Evolutionary conservation across 805 yeast species (phyloP), one percentile per base, ranked within the genome.

Genomic region (Ogataea saltuana): DNA sequence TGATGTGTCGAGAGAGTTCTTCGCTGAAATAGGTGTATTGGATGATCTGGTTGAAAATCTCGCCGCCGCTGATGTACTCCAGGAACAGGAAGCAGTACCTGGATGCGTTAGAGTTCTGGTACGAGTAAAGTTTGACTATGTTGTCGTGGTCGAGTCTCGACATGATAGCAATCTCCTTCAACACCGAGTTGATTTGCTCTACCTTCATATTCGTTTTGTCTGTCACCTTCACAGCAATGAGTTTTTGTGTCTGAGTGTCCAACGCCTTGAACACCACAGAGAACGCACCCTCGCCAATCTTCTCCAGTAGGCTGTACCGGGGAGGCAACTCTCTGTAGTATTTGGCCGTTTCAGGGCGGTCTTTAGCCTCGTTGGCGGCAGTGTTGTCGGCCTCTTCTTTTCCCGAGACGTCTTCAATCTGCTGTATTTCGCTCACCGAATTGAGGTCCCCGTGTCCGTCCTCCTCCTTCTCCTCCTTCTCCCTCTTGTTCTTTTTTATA

Each of bases 231-330:
- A 88, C 77, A 10, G 96, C 96, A 12, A 87, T 82, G 6, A 54
- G 45, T 27, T 66, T 63, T 37, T 74, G 61, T 5, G 70, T 59
- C 9, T 52, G 51, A 3, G 65, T 50, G 53, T 83, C 82, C 12
- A 69, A 59, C 0, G 95, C 95, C 58, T 76, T 81, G 68, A 81
- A 87, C 4, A 91, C 98, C 10, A 78, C 74, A 3, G 96, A 87
- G 60, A 91, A 90, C 0, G 97, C 97, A 7, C 98, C 98, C 58
- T 85, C 90, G 1, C 93, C 91, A 13, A 85, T 67, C 45, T 63
- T 60, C 17, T 57, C 61, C 8, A 51, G 33, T 10, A 67, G 23
- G 5, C 45, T 31, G 48, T 64, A 67, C 15, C 67, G 43, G 3
- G 42, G 18, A 4, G 61, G 53, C 12, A 65, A 42, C 26, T 65